Evolutionary conservation across 2,329 filamentous ascomycete genomes (phyloP), one percentile per base, ranked within the genome.

Genomic region (Xylariales sp.): DNA sequence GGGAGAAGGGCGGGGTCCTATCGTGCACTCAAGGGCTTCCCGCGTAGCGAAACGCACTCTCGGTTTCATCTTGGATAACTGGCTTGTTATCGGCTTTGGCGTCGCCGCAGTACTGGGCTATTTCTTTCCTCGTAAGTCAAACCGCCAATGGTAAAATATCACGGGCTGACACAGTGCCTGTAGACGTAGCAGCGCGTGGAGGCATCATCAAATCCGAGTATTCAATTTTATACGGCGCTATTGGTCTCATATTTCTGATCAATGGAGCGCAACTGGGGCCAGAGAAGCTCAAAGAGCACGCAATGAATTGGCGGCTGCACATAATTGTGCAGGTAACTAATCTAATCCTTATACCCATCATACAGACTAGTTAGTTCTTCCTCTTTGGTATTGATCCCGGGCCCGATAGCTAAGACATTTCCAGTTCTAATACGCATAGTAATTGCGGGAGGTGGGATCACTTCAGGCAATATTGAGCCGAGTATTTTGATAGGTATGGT

Each of bases 221-320:
- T 81, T 88, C 74, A 81, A 86, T 92, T 62, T 83, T 92, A 36
- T 93, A 93, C 76, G 89, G 90, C 39, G 88, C 86, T 23, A 89
- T 93, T 36, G 87, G 85, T 18, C 79, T 92, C 73, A 91, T 93
- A 73, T 93, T 93, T 77, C 82, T 93, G 64, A 84, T 92, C 71
- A 92, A 90, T 63, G 91, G 91, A 3, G 84, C 92, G 72, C 91
- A 91, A 59, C 86, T 93, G 18, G 84, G 89, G 7, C 88, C 87
- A 0, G 81, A 84, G 41, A 87, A 91, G 72, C 81, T 93, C 9
- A 79, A 86, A 50, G 80, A 83, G 59, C 91, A 92, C 73, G 83
- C 87, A 65, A 83, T 84, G 63, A 90, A 91, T 65, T 92, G 89
- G 89, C 86, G 89, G 23, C 80, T 93, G 16, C 91, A 93, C 73